Conservation (phyloP, 495 filamentous ascomycete species). For the Penicillium simplicissimum region DNA sequence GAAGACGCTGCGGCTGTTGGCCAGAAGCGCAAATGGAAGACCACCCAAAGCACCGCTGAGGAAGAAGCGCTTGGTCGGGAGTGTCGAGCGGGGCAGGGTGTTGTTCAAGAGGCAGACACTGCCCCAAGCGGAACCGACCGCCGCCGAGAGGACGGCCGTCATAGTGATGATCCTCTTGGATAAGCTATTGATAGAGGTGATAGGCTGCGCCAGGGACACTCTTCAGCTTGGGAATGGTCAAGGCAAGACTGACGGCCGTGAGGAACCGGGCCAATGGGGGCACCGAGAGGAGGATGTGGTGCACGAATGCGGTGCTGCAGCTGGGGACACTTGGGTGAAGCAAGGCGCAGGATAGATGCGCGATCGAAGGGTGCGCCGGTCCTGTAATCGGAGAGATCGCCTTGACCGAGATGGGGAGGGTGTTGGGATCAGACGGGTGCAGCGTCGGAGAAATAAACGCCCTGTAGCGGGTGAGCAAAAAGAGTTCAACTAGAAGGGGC, state of each 20-base stretch:
- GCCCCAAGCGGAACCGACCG: conserved; percentile 80
- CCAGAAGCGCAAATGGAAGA: conserved; percentile 71
- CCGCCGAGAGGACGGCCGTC: conserved; percentile 71
- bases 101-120: conserved; percentile 84
- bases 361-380: conserved; percentile 81
- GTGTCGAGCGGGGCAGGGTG: conserved; percentile 67
- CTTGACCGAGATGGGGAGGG: conserved; percentile 64
- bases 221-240: conserved; percentile 67
- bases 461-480: conserved; percentile 37
- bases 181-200: conserved; percentile 63
- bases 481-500: not conserved
- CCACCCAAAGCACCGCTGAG: conserved; percentile 83
- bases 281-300: conserved; percentile 78
- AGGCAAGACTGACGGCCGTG: conserved; percentile 64
- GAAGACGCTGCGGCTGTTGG: conserved; percentile 62
- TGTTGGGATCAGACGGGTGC: conserved; percentile 66
- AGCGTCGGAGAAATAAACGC: conserved; percentile 83
- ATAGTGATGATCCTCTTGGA: conserved; percentile 64
- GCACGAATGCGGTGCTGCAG: conserved; percentile 80
- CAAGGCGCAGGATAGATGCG: conserved; percentile 80
- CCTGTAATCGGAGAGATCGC: conserved; percentile 76
- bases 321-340: conserved; percentile 88
- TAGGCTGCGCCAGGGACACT: conserved; percentile 63
- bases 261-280: conserved; percentile 77
- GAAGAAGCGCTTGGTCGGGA: conserved; percentile 86